These are phyloP conservation scores for Dujonia santamariae DNA, from an alignment of 1,139 yeast species.

Conservation along the genomic window DNA sequence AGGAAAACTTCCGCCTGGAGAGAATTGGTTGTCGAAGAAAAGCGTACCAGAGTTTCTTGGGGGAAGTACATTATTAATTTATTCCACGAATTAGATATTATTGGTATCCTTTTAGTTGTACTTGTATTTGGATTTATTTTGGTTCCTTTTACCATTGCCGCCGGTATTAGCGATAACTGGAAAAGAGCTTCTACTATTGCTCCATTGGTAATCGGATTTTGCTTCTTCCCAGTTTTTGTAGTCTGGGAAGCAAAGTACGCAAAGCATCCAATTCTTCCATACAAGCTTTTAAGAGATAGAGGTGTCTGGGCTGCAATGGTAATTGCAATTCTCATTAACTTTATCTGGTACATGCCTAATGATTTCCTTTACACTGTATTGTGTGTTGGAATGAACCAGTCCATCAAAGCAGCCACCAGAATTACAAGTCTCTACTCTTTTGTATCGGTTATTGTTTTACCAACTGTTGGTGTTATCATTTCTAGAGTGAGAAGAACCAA, in stretches of 20 bases:
- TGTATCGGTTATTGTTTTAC: constrained; percentile 30
- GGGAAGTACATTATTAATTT: constrained; percentile 12
- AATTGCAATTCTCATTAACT: constrained; percentile 29
- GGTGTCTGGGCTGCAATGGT: constrained; percentile 33
- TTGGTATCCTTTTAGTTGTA: constrained; percentile 29
- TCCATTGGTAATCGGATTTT: constrained; percentile 36
- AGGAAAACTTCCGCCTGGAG: constrained; percentile 33
- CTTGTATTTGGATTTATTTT: constrained; percentile 35
- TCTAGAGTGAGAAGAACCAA: constrained; percentile 29
- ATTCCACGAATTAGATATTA: constrained; percentile 35
- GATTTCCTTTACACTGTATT: constrained; percentile 34
- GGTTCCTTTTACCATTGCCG: constrained; percentile 39
- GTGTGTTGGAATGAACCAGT: constrained; percentile 31
- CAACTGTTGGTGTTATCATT: constrained; percentile 31
- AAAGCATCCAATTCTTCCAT: constrained; percentile 31
- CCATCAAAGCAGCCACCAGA: constrained; percentile 32
- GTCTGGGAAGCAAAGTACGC: constrained; percentile 32
- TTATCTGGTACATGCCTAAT: constrained; percentile 27
- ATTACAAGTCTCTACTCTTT: constrained; percentile 31
- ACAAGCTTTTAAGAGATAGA: constrained; percentile 30
- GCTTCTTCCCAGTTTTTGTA: constrained; percentile 30
- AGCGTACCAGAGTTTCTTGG: constrained; percentile 18
- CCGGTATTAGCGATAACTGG: constrained; percentile 31
- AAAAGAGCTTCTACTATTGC: constrained; percentile 27
- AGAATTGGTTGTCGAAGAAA: constrained; percentile 16